These are phyloP conservation scores for Penicillium hesseltinei DNA, from an alignment of 2,329 filamentous ascomycete species.

Conservation along the genomic window DNA sequence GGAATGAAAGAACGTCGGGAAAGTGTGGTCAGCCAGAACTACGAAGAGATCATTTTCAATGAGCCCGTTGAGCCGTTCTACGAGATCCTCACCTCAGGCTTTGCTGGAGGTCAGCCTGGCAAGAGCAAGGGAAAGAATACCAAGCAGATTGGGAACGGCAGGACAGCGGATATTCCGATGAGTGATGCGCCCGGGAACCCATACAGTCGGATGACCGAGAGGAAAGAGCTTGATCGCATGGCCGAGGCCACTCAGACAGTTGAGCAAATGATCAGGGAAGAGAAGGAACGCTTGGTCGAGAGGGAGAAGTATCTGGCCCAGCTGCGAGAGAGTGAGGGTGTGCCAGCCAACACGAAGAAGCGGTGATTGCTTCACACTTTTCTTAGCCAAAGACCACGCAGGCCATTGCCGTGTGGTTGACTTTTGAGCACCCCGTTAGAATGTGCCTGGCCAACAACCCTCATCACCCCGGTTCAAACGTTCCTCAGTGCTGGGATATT, in stretches of 20 bases:
- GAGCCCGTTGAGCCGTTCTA: constrained; percentile 93
- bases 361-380: constrained; percentile 27
- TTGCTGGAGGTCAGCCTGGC: constrained; percentile 45
- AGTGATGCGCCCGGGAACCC: constrained; percentile 65
- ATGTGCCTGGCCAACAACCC: not conserved
- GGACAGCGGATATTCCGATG: constrained; percentile 73
- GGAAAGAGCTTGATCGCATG: constrained; percentile 64
- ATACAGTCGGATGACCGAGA: constrained; percentile 71
- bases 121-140: constrained; percentile 59
- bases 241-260: constrained; percentile 60
- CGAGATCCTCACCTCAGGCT: constrained; percentile 75
- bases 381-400: not conserved
- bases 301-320: constrained; percentile 62
- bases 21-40: constrained; percentile 73
- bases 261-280: constrained; percentile 60
- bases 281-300: constrained; percentile 60
- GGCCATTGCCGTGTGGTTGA: not conserved
- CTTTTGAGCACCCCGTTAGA: not conserved
- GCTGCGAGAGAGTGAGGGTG: constrained; percentile 46
- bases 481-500: not conserved
- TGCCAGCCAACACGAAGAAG: constrained; percentile 42
- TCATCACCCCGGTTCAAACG: not conserved
- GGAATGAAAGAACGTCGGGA: constrained; percentile 64
- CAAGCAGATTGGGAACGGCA: constrained; percentile 51
- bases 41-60: constrained; percentile 96